These are phyloP conservation scores for Pleurotus giganteus DNA, from an alignment of 768 basidiomycete species.

Conservation along the genomic window DNA sequence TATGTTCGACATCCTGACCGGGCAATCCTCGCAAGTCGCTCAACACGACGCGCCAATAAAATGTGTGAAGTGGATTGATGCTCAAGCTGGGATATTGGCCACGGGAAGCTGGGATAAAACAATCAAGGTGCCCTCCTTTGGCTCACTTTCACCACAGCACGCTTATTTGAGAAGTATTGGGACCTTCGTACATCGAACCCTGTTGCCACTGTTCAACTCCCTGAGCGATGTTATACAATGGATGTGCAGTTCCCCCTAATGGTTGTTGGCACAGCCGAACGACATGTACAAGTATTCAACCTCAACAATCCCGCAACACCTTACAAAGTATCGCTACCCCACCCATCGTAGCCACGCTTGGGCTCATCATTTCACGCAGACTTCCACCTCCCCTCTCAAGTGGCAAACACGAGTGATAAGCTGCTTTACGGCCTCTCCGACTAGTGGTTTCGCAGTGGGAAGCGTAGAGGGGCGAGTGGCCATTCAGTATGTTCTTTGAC, in stretches of 20 bases:
- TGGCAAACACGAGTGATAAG: constrained; percentile 89
- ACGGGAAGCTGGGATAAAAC: constrained; percentile 99
- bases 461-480: constrained; percentile 92
- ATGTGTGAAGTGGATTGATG: constrained; percentile 77
- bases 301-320: constrained; percentile 75
- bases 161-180: constrained; percentile 70
- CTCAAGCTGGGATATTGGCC: constrained; percentile 71
- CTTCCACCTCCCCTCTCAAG: constrained; percentile 83
- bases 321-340: constrained; percentile 57
- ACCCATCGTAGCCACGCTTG: neutral
- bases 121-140: constrained; percentile 63
- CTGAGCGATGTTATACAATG: constrained; percentile 87
- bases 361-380: constrained; percentile 37
- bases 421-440: constrained; percentile 71
- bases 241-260: constrained; percentile 79
- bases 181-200: constrained; percentile 75
- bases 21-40: constrained; percentile 78
- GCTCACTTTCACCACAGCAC: neutral
- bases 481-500: constrained; percentile 70
- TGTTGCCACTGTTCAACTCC: constrained; percentile 73
- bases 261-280: constrained; percentile 91
- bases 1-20: constrained; percentile 86
- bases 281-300: constrained; percentile 87
- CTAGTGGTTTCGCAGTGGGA: constrained; percentile 77
- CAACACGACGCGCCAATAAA: constrained; percentile 89